Percentiles rank a stretch among this genome's conserved stretches.
phyloP scores from a whole-genome alignment of 306 rosid species.

The Ormosia semicastrata region DNA sequence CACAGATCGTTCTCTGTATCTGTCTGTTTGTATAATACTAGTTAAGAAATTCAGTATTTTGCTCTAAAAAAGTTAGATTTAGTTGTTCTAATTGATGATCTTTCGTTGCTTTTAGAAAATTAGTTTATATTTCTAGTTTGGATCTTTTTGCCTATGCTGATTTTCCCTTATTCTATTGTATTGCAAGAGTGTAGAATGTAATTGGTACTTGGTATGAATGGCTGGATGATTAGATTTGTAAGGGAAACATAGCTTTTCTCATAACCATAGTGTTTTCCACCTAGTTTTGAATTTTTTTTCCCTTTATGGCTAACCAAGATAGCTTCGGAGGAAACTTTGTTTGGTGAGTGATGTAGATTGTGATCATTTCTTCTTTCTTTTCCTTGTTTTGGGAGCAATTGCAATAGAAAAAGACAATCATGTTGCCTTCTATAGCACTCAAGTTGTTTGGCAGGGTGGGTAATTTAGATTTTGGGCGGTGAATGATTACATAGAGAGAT shows the following conservation, averaged over 20 bases:
- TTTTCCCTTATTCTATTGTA: background rate
- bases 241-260: background rate
- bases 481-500: slow-evolving; percentile 30
- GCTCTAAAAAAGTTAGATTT: background rate
- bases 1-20: background rate
- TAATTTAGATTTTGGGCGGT: slow-evolving; percentile 14
- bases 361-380: slow-evolving; percentile 17
- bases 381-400: background rate
- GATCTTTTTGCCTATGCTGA: background rate
- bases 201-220: background rate
- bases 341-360: slow-evolving; percentile 29
- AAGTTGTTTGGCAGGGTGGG: slow-evolving; percentile 28
- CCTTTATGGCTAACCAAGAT: background rate
- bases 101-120: background rate
- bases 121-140: background rate
- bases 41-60: slow-evolving; percentile 9
- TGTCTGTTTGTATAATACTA: background rate
- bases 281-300: background rate
- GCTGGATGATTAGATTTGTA: background rate
- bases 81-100: background rate
- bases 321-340: slow-evolving; percentile 4
- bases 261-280: background rate
- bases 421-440: slow-evolving; percentile 39
- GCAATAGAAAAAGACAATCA: slow-evolving; percentile 21
- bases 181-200: background rate